These are phyloP conservation scores for Pseudonitzschia multiseries DNA, from an alignment of 108 stramenopile species.

Conservation along the genomic window DNA sequence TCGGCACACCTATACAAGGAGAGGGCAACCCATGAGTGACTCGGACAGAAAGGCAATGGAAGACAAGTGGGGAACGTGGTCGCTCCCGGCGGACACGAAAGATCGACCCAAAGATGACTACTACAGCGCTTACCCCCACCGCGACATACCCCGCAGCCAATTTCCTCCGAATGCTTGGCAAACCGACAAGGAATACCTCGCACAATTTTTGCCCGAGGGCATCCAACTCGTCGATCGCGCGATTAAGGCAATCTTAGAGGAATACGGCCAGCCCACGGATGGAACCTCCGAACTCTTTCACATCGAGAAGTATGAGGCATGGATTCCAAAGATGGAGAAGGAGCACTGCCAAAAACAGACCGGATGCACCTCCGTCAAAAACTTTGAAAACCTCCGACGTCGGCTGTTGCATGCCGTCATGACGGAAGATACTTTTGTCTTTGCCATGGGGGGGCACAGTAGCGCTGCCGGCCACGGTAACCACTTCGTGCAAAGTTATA, in stretches of 20 bases:
- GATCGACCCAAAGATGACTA: constrained; percentile 30
- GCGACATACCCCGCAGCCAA: constrained; percentile 42
- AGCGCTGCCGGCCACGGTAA: constrained; percentile 58
- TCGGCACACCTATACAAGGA: constrained; percentile 23
- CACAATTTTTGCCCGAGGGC: constrained; percentile 60
- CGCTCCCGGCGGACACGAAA: constrained; percentile 12
- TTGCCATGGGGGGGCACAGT: constrained; percentile 63
- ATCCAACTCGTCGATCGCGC: constrained; percentile 59
- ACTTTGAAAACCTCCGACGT: constrained; percentile 58
- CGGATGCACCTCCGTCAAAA: constrained; percentile 61
- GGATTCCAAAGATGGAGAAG: not conserved
- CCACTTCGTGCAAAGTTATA: constrained; percentile 60
- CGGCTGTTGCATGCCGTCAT: constrained; percentile 79
- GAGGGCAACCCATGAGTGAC: constrained; percentile 30
- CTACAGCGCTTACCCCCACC: constrained; percentile 44
- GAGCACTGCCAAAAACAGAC: constrained; percentile 15
- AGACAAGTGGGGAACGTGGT: constrained; percentile 45
- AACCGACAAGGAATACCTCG: constrained; percentile 57
- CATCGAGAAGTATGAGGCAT: constrained; percentile 17
- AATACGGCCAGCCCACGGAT: constrained; percentile 52
- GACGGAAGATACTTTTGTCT: constrained; percentile 70
- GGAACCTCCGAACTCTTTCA: constrained; percentile 23
- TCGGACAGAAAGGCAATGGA: constrained; percentile 18
- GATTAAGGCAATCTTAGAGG: constrained; percentile 63
- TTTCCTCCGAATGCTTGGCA: constrained; percentile 68